Evolutionary conservation across 140 eudicot species (phyloP), one percentile per base, ranked within the genome.

Genomic region (Oenanthe javanica): DNA sequence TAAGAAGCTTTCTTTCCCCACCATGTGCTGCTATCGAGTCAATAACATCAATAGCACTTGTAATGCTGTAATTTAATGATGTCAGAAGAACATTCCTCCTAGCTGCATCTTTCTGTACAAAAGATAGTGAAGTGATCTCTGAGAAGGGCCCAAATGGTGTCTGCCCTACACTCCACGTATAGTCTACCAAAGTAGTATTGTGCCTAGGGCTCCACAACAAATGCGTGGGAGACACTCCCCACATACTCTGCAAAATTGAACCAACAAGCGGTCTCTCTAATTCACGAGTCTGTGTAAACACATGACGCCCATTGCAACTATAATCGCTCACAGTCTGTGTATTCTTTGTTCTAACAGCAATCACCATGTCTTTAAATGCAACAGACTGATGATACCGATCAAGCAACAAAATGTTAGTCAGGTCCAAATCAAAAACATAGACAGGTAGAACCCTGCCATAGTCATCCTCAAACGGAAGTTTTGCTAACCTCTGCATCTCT

Each of bases 71-170:
- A 82, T 94, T 94, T 87, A 94, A 84, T 25, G 93, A 79, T 16
- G 97, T 92, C 66, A 94, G 81, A 25, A 94, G 77, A 43, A 88
- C 92, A 81, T 94, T 94, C 82, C 99, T 94, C 74, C 89, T 88
- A 38, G 99, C 96, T 49, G 99, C 99, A 84, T 94, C 99, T 83
- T 94, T 94, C 77, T 92, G 99, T 75, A 94, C 93, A 81, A 92
- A 94, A n/a, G 97, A 92, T 83, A 94, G 72, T 0, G 93, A 86
- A 57, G 90, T 85, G 42, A 90, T 85, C 89, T 94, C 97, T 18
- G 97, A 92, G 82, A 94, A 94, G 4, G 99, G 99, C 13, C 97
- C 99, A 87, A 94, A 94, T 14, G 99, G 99, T 0, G 99, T 94
- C 67, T 94, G 95, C 15, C 97, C 97, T 38, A 92, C 94, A 78